phyloP scores from a whole-genome alignment of 768 basidiomycete species.

The Coprinopsis sp. region DNA sequence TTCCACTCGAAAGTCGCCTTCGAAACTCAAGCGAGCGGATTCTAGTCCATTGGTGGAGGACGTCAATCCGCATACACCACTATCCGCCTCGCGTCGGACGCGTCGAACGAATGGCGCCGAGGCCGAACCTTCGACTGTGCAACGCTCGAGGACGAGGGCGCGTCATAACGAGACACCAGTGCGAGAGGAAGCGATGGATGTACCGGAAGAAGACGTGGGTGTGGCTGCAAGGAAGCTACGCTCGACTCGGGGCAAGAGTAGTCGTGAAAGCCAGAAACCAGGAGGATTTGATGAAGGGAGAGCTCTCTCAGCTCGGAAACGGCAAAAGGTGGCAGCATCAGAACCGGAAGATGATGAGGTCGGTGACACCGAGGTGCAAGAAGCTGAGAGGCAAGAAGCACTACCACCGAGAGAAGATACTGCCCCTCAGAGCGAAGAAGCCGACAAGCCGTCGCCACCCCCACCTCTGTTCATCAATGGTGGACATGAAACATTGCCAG shows the following conservation, averaged over 20 bases:
- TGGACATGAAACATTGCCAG: background rate
- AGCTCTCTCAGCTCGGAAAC: conserved; percentile 4
- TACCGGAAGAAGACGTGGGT: too few relatives aligned
- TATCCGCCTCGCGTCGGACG: background rate
- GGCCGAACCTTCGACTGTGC: conserved; percentile 1
- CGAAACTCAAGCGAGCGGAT: background rate
- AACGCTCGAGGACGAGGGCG: too few relatives aligned
- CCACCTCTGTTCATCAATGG: background rate
- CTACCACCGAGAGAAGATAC: background rate
- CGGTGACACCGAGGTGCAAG: conserved; percentile 9
- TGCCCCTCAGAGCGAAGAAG: too few relatives aligned
- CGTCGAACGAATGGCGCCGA: background rate
- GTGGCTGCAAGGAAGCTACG: conserved; percentile 7
- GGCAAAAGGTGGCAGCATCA: conserved; percentile 2
- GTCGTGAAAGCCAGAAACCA: background rate
- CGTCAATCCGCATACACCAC: background rate
- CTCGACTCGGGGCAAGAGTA: conserved; percentile 2
- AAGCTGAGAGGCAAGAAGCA: conserved; percentile 1
- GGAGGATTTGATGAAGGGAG: conserved; percentile 1
- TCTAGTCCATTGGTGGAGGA: background rate
- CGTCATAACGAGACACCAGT: too few relatives aligned
- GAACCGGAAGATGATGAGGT: conserved; percentile 8
- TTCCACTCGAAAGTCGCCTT: conserved; percentile 1
- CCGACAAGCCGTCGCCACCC: too few relatives aligned
- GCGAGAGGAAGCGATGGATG: too few relatives aligned